Conservation (phyloP, 2,329 filamentous ascomycete genomes). For the Fusarium praegraminearum region DNA sequence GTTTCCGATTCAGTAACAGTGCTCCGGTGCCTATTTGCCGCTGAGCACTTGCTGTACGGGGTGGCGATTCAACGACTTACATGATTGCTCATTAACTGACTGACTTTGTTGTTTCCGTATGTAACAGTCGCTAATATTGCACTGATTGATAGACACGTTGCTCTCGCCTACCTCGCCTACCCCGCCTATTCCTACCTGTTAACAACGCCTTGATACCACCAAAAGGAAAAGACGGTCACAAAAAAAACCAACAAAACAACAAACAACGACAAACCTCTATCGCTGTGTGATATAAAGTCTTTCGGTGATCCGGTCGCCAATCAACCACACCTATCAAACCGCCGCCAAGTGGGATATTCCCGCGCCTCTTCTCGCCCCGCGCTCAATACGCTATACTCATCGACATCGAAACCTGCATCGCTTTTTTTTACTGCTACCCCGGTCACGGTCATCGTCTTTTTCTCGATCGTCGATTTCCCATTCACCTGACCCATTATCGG, state of each 20-base stretch:
- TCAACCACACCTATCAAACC: neutral
- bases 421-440: conserved; percentile 37
- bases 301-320: conserved; percentile 7
- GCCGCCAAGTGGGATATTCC: conserved; percentile 20
- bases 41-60: conserved; percentile 3
- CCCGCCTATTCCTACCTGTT: conserved; percentile 26
- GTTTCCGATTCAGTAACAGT: conserved; percentile 30
- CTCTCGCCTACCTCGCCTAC: conserved; percentile 26
- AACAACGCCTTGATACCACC: conserved; percentile 20
- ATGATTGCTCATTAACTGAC: conserved; percentile 8
- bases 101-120: conserved; percentile 6
- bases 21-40: conserved; percentile 13
- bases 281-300: neutral
- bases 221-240: conserved; percentile 24
- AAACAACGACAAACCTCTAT: neutral
- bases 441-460: conserved; percentile 35
- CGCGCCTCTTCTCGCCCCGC: conserved; percentile 21
- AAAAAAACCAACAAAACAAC: conserved; percentile 9
- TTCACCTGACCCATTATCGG: conserved; percentile 45
- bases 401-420: conserved; percentile 36
- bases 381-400: conserved; percentile 29
- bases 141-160: conserved; percentile 31
- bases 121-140: conserved; percentile 28
- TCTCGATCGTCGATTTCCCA: conserved; percentile 43
- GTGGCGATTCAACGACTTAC: conserved; percentile 13